Evolutionary conservation across 106 monocot genomes (phyloP).

Genomic region (Phalaenopsis equestris): DNA sequence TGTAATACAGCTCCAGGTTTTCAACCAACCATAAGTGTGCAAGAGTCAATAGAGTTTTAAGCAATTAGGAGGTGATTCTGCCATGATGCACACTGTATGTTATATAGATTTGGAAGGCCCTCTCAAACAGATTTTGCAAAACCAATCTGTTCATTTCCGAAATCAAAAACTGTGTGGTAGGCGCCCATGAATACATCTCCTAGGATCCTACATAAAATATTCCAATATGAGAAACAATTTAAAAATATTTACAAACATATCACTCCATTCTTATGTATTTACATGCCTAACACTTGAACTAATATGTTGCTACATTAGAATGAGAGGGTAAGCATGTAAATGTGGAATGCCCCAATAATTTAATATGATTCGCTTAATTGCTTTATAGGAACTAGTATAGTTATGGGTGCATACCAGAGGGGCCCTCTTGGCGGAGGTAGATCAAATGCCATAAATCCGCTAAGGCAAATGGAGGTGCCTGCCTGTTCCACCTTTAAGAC

Average conservation of each 20-base stretch:
- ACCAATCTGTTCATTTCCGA: not conserved
- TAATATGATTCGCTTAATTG: not conserved
- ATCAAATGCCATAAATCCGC: slow-evolving; percentile 15
- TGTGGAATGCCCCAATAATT: not conserved
- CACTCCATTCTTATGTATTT: too few relatives aligned
- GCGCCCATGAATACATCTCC: slow-evolving; percentile 18
- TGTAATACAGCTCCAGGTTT: too few relatives aligned
- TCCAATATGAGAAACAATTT: too few relatives aligned
- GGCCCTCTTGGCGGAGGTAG: slow-evolving; percentile 19
- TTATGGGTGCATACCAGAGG: slow-evolving; percentile 6
- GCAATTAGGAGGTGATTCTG: too few relatives aligned
- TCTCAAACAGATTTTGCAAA: slow-evolving; percentile 9
- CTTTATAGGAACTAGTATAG: not conserved
- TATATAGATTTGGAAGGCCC: too few relatives aligned
- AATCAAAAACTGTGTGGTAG: slow-evolving; percentile 10
- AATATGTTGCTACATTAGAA: too few relatives aligned
- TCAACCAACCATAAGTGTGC: too few relatives aligned
- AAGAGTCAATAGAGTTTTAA: too few relatives aligned
- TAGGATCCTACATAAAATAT: not conserved
- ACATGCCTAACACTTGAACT: too few relatives aligned
- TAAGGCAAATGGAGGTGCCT: slow-evolving; percentile 8
- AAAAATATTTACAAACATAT: too few relatives aligned
- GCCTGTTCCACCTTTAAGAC: slow-evolving; percentile 17
- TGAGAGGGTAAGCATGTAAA: too few relatives aligned
- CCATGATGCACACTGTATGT: too few relatives aligned